A percentile compares a stretch with the other conserved stretches of the same genome.
Conservation (phyloP, 2,329 filamentous ascomycete species). For the Pestalotiopsis sp. region DNA sequence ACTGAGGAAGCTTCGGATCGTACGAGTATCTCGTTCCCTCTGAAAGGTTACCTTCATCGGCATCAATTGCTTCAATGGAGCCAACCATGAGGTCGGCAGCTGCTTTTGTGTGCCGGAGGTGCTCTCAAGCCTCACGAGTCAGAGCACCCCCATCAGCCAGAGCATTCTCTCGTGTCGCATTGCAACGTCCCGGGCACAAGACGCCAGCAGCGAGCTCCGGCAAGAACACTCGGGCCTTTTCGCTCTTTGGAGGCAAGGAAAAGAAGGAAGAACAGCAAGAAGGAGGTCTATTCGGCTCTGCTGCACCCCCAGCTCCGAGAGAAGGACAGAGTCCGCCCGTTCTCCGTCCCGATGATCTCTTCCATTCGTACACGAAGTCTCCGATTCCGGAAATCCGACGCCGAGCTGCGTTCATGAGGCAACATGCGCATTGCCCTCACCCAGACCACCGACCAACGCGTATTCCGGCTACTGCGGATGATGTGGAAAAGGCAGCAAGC, state of each 20-base stretch:
- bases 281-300: constrained; percentile 16
- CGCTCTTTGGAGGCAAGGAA: constrained; percentile 28
- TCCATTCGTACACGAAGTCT: constrained; percentile 88
- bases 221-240: constrained; percentile 21
- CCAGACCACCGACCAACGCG: constrained; percentile 81
- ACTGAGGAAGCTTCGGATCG: background rate
- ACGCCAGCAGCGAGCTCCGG: constrained; percentile 7
- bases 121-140: constrained; percentile 20
- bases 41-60: background rate
- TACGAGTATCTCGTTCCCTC: constrained; percentile 1
- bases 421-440: constrained; percentile 93
- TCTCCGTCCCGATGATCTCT: constrained; percentile 79
- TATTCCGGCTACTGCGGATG: constrained; percentile 65
- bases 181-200: background rate
- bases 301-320: constrained; percentile 21
- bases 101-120: constrained; percentile 31
- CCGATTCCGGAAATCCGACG: constrained; percentile 86
- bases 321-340: constrained; percentile 28
- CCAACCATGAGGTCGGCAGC: constrained; percentile 28
- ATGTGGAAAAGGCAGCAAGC: constrained; percentile 60
- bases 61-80: constrained; percentile 26
- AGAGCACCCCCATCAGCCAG: constrained; percentile 1
- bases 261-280: constrained; percentile 22
- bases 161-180: constrained; percentile 16
- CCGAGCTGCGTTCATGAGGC: constrained; percentile 87